A percentile compares a stretch with the other conserved stretches of the same genome.
Evolutionary conservation across 2,329 filamentous ascomycete species (phyloP).

Genomic region (Talaromyces atroroseus): DNA sequence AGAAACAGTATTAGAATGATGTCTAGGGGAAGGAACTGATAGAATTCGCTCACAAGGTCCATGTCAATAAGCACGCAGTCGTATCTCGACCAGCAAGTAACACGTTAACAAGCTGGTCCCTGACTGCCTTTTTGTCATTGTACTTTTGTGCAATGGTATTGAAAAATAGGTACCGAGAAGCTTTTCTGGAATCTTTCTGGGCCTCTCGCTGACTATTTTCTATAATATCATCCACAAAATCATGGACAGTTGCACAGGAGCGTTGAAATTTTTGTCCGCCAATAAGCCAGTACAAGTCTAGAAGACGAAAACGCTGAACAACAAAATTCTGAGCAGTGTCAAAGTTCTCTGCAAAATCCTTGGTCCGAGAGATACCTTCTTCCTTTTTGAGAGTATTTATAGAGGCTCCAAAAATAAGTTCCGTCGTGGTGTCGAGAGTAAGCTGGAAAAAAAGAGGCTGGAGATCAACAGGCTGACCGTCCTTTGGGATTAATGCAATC

Average conservation of each 20-base stretch:
- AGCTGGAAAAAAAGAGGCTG: conserved; percentile 59
- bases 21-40: background rate
- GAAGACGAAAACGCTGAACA: conserved; percentile 23
- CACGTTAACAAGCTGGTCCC: conserved; percentile 48
- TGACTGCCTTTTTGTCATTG: conserved; percentile 42
- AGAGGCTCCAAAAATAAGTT: conserved; percentile 61
- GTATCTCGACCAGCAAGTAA: conserved; percentile 52
- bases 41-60: conserved; percentile 29
- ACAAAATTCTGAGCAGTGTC: conserved; percentile 30
- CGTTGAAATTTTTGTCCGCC: conserved; percentile 36
- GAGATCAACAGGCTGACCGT: conserved; percentile 54
- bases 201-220: conserved; percentile 41
- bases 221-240: conserved; percentile 53
- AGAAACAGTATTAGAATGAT: background rate
- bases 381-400: conserved; percentile 29
- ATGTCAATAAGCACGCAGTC: conserved; percentile 42
- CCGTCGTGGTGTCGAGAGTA: conserved; percentile 61
- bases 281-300: conserved; percentile 33
- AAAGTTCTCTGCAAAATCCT: conserved; percentile 31
- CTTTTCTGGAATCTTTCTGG: background rate
- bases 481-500: conserved; percentile 60
- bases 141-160: conserved; percentile 43
- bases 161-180: conserved; percentile 44
- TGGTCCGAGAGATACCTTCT: conserved; percentile 28
- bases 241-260: conserved; percentile 38